Percentiles rank a stretch among this genome's conserved stretches.
These are phyloP conservation scores for Pugionium dolabratum DNA, from an alignment of 345 rosid species.

Conservation along the genomic window DNA sequence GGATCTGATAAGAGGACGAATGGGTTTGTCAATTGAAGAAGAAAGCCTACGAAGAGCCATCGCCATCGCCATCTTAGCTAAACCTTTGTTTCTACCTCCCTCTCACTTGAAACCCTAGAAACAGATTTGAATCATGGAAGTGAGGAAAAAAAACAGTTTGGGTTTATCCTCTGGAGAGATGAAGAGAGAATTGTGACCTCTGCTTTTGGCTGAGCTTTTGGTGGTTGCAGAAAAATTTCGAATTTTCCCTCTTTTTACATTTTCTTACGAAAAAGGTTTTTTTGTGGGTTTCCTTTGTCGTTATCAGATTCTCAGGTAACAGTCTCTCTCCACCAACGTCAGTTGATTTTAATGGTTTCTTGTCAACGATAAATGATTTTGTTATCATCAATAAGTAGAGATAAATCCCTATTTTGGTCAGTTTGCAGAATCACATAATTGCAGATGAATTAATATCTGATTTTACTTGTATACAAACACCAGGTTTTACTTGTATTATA, in stretches of 20 bases:
- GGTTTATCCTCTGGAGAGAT: slow-evolving; percentile 30
- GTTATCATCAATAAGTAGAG: too few relatives aligned
- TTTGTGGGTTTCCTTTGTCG: too few relatives aligned
- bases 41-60: slow-evolving; percentile 95
- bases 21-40: slow-evolving; percentile 72
- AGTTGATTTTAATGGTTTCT: too few relatives aligned
- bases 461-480: too few relatives aligned
- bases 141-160: background rate
- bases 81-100: slow-evolving; percentile 19
- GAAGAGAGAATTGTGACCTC: slow-evolving; percentile 35
- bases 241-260: slow-evolving; percentile 6
- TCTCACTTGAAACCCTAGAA: slow-evolving; percentile 20
- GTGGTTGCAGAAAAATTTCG: slow-evolving; percentile 45
- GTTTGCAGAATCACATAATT: too few relatives aligned
- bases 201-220: slow-evolving; percentile 46
- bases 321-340: too few relatives aligned
- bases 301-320: too few relatives aligned
- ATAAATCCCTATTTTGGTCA: too few relatives aligned
- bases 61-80: slow-evolving; percentile 73
- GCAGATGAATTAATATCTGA: too few relatives aligned
- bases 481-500: too few relatives aligned
- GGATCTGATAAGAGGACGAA: slow-evolving; percentile 75
- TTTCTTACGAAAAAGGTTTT: too few relatives aligned
- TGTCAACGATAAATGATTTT: too few relatives aligned
- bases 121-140: slow-evolving; percentile 11